phyloP scores from a whole-genome alignment of 805 yeast genomes.

The Candida xiaguanensis region DNA sequence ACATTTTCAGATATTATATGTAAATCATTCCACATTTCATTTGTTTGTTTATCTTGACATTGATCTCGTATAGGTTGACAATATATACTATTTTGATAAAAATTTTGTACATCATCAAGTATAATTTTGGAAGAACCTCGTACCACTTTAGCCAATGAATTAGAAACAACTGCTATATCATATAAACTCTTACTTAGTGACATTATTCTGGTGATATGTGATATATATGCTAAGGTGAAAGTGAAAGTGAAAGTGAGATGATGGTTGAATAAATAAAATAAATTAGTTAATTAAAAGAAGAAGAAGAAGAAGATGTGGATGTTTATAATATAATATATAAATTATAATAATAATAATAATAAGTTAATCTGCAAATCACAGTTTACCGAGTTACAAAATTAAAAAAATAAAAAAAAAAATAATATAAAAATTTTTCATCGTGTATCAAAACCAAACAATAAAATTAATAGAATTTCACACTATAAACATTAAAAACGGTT shows the following conservation, averaged over 20 bases:
- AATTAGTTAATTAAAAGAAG: not conserved
- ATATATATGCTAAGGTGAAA: too few species aligned
- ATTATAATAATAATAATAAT: not conserved
- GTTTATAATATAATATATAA: not conserved
- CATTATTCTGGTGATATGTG: too few species aligned
- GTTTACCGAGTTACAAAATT: not conserved
- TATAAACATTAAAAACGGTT: not conserved
- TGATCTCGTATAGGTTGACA: conserved; percentile 16
- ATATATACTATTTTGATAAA: conserved; percentile 19
- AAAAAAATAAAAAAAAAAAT: not conserved
- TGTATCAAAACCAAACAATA: too few species aligned
- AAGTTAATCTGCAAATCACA: not conserved
- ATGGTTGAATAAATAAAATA: too few species aligned
- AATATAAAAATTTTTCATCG: too few species aligned
- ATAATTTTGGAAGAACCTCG: conserved; percentile 15
- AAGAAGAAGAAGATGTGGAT: not conserved
- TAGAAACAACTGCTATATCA: conserved; percentile 24
- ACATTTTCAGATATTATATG: conserved; percentile 4
- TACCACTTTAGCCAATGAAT: conserved; percentile 19
- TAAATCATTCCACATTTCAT: conserved; percentile 22
- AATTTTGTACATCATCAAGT: conserved; percentile 16
- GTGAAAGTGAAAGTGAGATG: too few species aligned
- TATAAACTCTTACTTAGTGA: conserved; percentile 12
- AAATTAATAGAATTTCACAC: too few species aligned
- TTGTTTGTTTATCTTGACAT: conserved; percentile 14